Base-by-base conservation (phyloP, 495 filamentous ascomycete genomes). In the Neurospora sp. region DNA sequence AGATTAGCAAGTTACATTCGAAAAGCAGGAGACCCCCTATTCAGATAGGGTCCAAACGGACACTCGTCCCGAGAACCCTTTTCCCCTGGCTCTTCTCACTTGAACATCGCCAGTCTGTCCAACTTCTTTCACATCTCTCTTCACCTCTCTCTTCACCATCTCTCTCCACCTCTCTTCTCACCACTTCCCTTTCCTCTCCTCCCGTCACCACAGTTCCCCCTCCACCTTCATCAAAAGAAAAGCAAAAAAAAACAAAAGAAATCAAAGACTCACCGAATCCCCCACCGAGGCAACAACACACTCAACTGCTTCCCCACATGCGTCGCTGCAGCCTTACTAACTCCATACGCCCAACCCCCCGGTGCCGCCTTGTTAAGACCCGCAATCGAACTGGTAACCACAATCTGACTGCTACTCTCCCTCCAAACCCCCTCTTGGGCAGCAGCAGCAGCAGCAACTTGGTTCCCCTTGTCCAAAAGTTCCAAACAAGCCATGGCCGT, bases 221-320 rank as follows among this genome's bases (percentile, higher is more conserved):
- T 42, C 4, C 4, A 22, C n/a, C 83, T 83, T 42, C 82, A 74
- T 88, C 80, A 73, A 69, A 8, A 2, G 82, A 81, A 81, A 87
- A 31, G 27, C 86, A n/a, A 79, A 1, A 38, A 20, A 22, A 6
- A 10, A 0, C 14, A 70, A 14, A 20, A 27, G 2, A 31, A 31
- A 39, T 16, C 4, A 39, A 69, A 35, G 12, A 75, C 77, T 74
- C 70, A 83, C 27, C 89, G 81, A 70, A 93, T 91, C 73, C 84
- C 78, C 80, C 89, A 91, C 27, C 84, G 82, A 18, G 83, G 83
- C 39, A 91, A 79, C 22, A 75, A 75, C 1, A 84, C 86, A 4
- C 87, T 82, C 44, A 92, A 74, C 74, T 86, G 82, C 84, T 92
- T 93, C 39, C 89, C 87, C 69, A 92, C 77, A 75, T 91, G 90